Evolutionary conservation across 768 basidiomycete genomes (phyloP).

Genomic region (Boletus eberwhitei): DNA sequence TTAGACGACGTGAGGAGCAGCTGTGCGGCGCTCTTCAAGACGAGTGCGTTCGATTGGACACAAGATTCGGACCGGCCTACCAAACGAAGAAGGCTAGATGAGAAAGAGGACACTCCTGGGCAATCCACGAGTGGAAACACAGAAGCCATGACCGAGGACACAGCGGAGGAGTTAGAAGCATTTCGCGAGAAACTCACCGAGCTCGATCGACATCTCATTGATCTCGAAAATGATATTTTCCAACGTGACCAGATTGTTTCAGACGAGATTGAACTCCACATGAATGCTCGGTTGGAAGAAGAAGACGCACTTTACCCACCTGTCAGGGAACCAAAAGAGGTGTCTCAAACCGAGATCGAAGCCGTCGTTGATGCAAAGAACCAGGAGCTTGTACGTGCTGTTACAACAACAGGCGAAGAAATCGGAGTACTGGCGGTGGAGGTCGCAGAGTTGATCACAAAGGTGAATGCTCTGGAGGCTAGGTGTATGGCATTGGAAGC

Average conservation of each 20-base stretch:
- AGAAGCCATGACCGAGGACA: background rate
- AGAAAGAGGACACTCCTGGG: background rate
- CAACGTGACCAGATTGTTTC: slow-evolving; percentile 33
- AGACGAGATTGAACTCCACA: slow-evolving; percentile 29
- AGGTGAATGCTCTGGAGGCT: slow-evolving; percentile 23
- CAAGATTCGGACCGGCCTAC: slow-evolving; percentile 23
- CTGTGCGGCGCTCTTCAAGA: slow-evolving; percentile 21
- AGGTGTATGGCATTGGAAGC: slow-evolving; percentile 21
- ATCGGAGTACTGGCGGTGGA: slow-evolving; percentile 31
- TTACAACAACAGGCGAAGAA: slow-evolving; percentile 25
- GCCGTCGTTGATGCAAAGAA: slow-evolving; percentile 25
- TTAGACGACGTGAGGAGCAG: slow-evolving; percentile 24
- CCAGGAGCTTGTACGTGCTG: slow-evolving; percentile 12
- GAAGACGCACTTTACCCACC: slow-evolving; percentile 23
- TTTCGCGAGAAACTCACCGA: slow-evolving; percentile 29
- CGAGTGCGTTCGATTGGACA: slow-evolving; percentile 7
- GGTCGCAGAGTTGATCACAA: slow-evolving; percentile 32
- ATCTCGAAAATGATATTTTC: slow-evolving; percentile 36
- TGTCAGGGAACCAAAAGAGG: slow-evolving; percentile 12
- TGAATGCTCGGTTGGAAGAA: slow-evolving; percentile 30
- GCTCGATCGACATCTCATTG: slow-evolving; percentile 29
- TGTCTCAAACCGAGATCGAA: slow-evolving; percentile 23
- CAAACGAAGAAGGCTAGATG: slow-evolving; percentile 28
- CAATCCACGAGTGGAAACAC: background rate
- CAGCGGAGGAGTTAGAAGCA: slow-evolving; percentile 21